A percentile compares a stretch with the other conserved stretches of the same genome.
Conservation (phyloP, 352 stramenopile species). For the Lagenidium giganteum region DNA sequence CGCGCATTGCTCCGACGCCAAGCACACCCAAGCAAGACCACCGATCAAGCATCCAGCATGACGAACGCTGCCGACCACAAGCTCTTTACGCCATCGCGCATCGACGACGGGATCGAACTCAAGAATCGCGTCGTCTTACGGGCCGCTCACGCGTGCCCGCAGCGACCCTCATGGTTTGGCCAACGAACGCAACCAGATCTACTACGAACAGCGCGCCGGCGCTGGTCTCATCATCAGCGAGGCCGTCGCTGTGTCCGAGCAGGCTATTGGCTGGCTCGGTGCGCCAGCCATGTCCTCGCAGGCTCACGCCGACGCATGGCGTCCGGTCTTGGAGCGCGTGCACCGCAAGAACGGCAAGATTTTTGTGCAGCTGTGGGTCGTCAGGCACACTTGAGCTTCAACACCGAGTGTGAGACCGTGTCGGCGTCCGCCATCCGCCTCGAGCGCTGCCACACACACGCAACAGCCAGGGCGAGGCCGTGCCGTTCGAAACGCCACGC, state of each 20-base stretch:
- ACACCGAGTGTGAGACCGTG: constrained; percentile 4
- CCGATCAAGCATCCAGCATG: too few species aligned
- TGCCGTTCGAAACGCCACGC: background rate
- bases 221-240: constrained; percentile 3
- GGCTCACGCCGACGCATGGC: constrained; percentile 5
- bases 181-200: constrained; percentile 3
- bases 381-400: constrained; percentile 26
- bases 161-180: constrained; percentile 13
- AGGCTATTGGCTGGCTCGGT: constrained; percentile 3
- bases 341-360: constrained; percentile 27
- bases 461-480: constrained; percentile 1
- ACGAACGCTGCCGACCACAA: constrained; percentile 3
- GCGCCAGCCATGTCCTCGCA: constrained; percentile 3
- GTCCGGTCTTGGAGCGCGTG: constrained; percentile 3
- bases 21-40: too few species aligned
- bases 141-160: constrained; percentile 22
- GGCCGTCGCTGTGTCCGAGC: background rate
- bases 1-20: too few species aligned
- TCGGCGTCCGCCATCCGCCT: constrained; percentile 26
- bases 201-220: constrained; percentile 8
- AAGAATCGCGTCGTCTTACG: constrained; percentile 25
- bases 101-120: constrained; percentile 7
- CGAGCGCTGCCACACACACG: background rate
- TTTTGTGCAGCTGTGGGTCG: constrained; percentile 54
- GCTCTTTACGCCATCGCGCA: background rate